These are phyloP conservation scores for Lodderomyces margitis DNA, from an alignment of 1,139 yeast genomes.

Conservation along the genomic window DNA sequence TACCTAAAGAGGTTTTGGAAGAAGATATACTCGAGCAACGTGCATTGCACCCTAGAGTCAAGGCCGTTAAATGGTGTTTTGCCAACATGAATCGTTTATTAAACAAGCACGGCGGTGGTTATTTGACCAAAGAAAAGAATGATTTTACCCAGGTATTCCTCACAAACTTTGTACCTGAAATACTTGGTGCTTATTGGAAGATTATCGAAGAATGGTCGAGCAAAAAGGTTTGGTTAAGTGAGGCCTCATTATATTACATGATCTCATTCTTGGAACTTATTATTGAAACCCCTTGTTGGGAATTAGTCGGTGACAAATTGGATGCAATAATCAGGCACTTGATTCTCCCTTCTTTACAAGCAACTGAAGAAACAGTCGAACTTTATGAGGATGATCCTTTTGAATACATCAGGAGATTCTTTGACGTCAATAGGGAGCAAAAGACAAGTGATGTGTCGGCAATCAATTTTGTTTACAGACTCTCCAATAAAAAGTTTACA, in stretches of 20 bases:
- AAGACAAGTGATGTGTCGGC: slow-evolving; percentile 82
- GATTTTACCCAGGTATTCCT: slow-evolving; percentile 50
- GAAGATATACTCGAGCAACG: slow-evolving; percentile 37
- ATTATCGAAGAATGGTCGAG: slow-evolving; percentile 60
- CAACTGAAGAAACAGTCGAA: slow-evolving; percentile 54
- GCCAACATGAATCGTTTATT: slow-evolving; percentile 63
- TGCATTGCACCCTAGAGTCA: slow-evolving; percentile 47
- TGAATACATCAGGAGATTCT: slow-evolving; percentile 68
- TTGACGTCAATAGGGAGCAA: slow-evolving; percentile 68
- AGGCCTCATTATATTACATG: slow-evolving; percentile 58
- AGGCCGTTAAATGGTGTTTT: slow-evolving; percentile 71
- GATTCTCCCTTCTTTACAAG: slow-evolving; percentile 61
- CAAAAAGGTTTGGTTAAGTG: slow-evolving; percentile 59
- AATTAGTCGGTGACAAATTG: slow-evolving; percentile 52
- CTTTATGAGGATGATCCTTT: slow-evolving; percentile 71
- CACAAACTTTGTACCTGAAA: slow-evolving; percentile 57
- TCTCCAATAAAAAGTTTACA: slow-evolving; percentile 46
- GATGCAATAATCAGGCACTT: slow-evolving; percentile 59
- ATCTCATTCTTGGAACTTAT: slow-evolving; percentile 65
- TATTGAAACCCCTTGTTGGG: slow-evolving; percentile 54
- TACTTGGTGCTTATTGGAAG: slow-evolving; percentile 56
- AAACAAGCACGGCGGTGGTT: slow-evolving; percentile 54
- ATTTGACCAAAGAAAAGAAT: slow-evolving; percentile 31
- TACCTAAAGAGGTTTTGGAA: slow-evolving; percentile 36
- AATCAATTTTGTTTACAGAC: slow-evolving; percentile 63